phyloP scores from a whole-genome alignment of 306 rosid genomes.

The Cyamopsis tetragonoloba region DNA sequence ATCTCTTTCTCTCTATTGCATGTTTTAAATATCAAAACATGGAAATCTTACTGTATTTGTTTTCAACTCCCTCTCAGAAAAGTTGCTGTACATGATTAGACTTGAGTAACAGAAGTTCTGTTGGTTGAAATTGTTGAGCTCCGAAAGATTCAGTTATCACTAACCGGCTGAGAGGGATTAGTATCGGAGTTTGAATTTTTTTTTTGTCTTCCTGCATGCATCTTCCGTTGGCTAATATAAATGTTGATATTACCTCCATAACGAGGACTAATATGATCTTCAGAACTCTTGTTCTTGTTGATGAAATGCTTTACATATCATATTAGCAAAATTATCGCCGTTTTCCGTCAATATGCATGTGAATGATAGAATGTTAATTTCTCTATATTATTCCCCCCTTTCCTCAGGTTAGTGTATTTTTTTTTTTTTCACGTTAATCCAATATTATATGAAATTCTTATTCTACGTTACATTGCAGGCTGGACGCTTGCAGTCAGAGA shows the following conservation, averaged over 20 bases:
- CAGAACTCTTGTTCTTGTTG: no score
- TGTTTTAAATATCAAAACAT: background rate
- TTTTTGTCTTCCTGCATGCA: background rate
- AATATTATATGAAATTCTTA: slow-evolving; percentile 24
- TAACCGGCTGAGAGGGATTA: background rate
- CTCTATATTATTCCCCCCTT: background rate
- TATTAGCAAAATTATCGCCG: background rate
- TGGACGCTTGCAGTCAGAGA: slow-evolving; percentile 60
- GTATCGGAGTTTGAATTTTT: background rate
- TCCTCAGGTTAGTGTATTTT: no score
- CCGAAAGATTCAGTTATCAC: background rate
- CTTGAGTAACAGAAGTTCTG: background rate
- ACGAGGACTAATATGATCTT: background rate
- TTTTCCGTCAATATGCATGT: background rate
- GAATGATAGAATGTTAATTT: slow-evolving; percentile 8
- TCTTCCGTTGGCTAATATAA: background rate
- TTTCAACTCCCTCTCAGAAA: background rate
- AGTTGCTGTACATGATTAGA: background rate
- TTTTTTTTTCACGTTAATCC: background rate
- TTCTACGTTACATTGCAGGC: slow-evolving; percentile 43
- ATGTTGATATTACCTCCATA: background rate
- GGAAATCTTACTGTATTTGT: background rate
- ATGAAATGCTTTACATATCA: no score
- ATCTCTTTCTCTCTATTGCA: background rate
- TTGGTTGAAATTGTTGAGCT: background rate